A percentile compares a stretch with the other conserved stretches of the same genome.
Conservation (phyloP, 2,329 filamentous ascomycete genomes). For the Arachnopeziza araneosa region DNA sequence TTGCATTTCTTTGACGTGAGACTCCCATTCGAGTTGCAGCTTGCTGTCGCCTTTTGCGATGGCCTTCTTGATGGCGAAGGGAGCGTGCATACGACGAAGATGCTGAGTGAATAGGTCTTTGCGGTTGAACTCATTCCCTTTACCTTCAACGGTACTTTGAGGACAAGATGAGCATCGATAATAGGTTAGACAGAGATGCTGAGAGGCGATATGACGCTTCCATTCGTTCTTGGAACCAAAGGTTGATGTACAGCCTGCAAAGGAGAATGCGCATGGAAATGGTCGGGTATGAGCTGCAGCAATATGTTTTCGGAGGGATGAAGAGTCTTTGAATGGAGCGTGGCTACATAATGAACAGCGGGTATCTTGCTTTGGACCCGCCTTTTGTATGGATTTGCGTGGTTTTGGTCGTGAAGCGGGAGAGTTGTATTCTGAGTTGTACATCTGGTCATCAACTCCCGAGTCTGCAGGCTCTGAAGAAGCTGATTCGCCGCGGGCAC, state of each 20-base stretch:
- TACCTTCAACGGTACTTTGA: conserved; percentile 47
- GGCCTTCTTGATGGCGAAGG: conserved; percentile 56
- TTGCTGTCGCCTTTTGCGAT: conserved; percentile 53
- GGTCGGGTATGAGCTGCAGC: conserved; percentile 64
- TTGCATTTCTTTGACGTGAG: conserved; percentile 64
- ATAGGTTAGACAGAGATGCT: conserved; percentile 70
- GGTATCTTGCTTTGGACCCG: conserved; percentile 51
- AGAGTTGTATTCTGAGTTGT: conserved; percentile 31
- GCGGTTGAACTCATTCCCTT: conserved; percentile 75
- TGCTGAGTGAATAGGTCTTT: conserved; percentile 97
- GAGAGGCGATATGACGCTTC: conserved; percentile 89
- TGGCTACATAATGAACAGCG: conserved; percentile 57
- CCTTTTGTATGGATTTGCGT: conserved; percentile 30
- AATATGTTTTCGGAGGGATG: conserved; percentile 60
- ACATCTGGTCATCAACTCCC: conserved; percentile 36
- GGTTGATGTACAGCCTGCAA: conserved; percentile 75
- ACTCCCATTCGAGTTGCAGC: conserved; percentile 57
- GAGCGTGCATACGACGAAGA: conserved; percentile 85
- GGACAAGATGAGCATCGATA: conserved; percentile 60
- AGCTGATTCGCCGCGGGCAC: conserved; percentile 37
- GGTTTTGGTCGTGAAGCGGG: conserved; percentile 28
- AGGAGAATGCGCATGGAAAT: conserved; percentile 81
- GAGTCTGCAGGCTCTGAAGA: conserved; percentile 37
- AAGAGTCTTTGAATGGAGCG: conserved; percentile 61
- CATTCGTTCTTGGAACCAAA: conserved; percentile 96